phyloP scores from a whole-genome alignment of 371 early-diverging fungal species.

The Chytridium lagenaria region DNA sequence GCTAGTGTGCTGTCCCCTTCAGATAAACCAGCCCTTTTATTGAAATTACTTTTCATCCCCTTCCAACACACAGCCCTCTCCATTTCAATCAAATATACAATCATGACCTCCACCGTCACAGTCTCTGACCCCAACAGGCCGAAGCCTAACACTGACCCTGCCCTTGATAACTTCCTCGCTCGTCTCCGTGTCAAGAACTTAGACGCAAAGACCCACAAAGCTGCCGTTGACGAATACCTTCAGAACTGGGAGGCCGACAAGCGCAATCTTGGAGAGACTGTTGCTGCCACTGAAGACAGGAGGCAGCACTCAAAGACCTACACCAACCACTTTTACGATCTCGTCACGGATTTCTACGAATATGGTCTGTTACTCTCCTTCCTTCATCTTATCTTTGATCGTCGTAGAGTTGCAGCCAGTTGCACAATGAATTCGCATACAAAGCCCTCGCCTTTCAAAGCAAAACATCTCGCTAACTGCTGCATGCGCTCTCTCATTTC shows the following conservation, averaged over 20 bases:
- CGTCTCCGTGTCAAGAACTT: slow-evolving; percentile 51
- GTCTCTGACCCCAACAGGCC: slow-evolving; percentile 73
- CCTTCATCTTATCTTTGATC: not conserved
- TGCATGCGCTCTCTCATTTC: not conserved
- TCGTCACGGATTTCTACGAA: slow-evolving; percentile 58
- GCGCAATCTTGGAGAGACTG: slow-evolving; percentile 43
- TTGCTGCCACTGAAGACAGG: slow-evolving; percentile 44
- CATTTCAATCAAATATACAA: slow-evolving; percentile 50
- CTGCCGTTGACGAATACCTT: slow-evolving; percentile 51
- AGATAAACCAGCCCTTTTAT: no score
- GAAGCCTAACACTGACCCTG: slow-evolving; percentile 46
- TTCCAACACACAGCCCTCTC: not conserved
- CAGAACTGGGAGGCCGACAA: slow-evolving; percentile 51
- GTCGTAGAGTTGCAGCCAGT: no score
- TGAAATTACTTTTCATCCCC: not conserved
- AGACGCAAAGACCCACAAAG: slow-evolving; percentile 46
- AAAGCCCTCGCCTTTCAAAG: no score
- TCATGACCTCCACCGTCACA: slow-evolving; percentile 62
- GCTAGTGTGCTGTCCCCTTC: no score
- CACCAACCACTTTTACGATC: slow-evolving; percentile 57
- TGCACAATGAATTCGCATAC: no score
- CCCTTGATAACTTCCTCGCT: slow-evolving; percentile 40
- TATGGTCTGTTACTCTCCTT: slow-evolving; percentile 41
- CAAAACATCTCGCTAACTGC: no score
- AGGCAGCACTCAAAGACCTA: slow-evolving; percentile 40